phyloP scores from a whole-genome alignment of 2,329 filamentous ascomycete genomes.

The Xylaria sp. region DNA sequence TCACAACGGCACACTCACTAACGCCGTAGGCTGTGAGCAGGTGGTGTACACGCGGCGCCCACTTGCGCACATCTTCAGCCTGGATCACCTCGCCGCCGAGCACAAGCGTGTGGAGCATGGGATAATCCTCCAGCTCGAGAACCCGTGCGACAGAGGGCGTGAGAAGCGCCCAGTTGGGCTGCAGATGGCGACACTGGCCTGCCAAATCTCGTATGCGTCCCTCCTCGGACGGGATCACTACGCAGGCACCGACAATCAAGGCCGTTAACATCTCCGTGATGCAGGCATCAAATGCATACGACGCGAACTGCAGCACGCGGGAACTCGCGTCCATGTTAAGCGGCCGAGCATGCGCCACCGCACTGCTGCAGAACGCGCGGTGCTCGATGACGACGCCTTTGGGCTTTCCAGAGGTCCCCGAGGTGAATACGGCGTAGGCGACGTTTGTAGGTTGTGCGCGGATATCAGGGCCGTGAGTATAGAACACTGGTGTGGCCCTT shows the following conservation, averaged over 20 bases:
- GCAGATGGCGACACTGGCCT: constrained; percentile 26
- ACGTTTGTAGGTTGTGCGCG: constrained; percentile 1
- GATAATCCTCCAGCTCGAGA: constrained; percentile 29
- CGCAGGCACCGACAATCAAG: constrained; percentile 44
- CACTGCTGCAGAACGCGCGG: not conserved
- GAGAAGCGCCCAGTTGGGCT: constrained; percentile 30
- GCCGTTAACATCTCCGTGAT: constrained; percentile 47
- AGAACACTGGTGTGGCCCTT: not conserved
- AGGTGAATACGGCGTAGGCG: constrained; percentile 54
- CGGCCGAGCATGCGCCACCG: not conserved
- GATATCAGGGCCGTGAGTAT: not conserved
- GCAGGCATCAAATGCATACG: constrained; percentile 48
- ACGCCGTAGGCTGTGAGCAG: constrained; percentile 27
- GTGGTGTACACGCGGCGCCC: constrained; percentile 17
- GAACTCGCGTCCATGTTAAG: constrained; percentile 9
- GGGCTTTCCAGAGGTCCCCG: constrained; percentile 51
- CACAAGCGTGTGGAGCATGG: constrained; percentile 30
- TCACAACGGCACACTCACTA: constrained; percentile 13
- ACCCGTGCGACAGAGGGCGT: constrained; percentile 34
- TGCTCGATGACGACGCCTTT: constrained; percentile 50
- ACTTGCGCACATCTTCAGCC: constrained; percentile 18
- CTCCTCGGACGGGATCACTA: constrained; percentile 48
- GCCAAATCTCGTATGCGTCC: constrained; percentile 43
- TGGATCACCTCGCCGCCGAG: constrained; percentile 43
- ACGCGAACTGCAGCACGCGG: constrained; percentile 33